phyloP scores from a whole-genome alignment of 352 stramenopile species.

The Globisporangium cylindrosporum region DNA sequence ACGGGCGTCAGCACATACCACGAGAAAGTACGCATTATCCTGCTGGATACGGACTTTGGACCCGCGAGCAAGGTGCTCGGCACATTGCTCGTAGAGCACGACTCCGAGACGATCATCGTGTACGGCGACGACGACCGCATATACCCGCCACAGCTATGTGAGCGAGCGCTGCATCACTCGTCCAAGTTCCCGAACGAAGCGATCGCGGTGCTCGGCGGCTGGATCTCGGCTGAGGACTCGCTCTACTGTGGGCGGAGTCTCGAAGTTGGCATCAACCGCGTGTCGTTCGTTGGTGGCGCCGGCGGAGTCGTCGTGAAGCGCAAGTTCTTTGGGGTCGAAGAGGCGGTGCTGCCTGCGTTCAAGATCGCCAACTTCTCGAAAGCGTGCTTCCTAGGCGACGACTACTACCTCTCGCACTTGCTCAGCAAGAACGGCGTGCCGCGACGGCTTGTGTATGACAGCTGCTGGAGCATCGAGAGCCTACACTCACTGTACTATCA shows the following conservation, averaged over 20 bases:
- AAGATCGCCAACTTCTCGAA: conserved; percentile 43
- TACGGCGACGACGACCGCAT: conserved; percentile 53
- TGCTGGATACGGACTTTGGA: conserved; percentile 53
- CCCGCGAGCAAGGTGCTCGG: conserved; percentile 53
- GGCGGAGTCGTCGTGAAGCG: conserved; percentile 43
- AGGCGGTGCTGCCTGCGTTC: conserved; percentile 34
- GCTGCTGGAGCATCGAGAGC: conserved; percentile 43
- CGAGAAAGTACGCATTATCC: conserved; percentile 28
- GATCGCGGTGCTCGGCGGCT: conserved; percentile 45
- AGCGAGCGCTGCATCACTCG: conserved; percentile 40
- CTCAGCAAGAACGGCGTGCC: conserved; percentile 36
- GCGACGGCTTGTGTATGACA: conserved; percentile 46
- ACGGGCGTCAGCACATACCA: conserved; percentile 36
- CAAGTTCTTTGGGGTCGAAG: conserved; percentile 40
- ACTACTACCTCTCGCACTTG: conserved; percentile 55
- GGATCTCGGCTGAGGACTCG: conserved; percentile 45
- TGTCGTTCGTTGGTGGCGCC: conserved; percentile 57
- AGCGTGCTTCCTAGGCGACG: conserved; percentile 45
- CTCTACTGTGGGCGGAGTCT: conserved; percentile 54
- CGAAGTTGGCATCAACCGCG: conserved; percentile 42
- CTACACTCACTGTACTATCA: conserved; percentile 25
- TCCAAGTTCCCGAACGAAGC: conserved; percentile 46
- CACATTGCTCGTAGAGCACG: conserved; percentile 45
- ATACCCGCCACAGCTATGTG: conserved; percentile 37
- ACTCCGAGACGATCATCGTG: conserved; percentile 58